A percentile compares a stretch with the other conserved stretches of the same genome.
Conservation (phyloP, 2,329 filamentous ascomycete species). For the Aspergillus sp. region DNA sequence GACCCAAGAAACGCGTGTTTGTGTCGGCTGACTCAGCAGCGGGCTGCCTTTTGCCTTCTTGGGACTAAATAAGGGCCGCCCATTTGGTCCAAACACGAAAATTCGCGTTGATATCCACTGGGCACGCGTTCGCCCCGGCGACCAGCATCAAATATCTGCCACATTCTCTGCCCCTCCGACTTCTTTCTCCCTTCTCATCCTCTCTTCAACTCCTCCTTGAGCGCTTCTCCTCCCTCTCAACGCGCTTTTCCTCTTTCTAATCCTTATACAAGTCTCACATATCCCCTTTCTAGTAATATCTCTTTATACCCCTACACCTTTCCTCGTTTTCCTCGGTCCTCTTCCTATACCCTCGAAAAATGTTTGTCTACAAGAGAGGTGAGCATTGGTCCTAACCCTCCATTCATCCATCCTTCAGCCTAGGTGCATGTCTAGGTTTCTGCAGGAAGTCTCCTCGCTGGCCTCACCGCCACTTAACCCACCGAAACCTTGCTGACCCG, state of each 20-base stretch:
- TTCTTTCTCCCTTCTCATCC: constrained; percentile 21
- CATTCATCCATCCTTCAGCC: neutral
- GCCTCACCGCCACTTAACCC: constrained; percentile 17
- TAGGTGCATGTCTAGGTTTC: neutral
- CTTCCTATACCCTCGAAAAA: constrained; percentile 33
- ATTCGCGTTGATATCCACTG: constrained; percentile 29
- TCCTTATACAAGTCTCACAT: constrained; percentile 4
- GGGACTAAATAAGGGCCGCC: constrained; percentile 18
- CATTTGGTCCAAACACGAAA: constrained; percentile 34
- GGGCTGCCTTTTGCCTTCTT: neutral
- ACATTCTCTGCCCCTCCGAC: constrained; percentile 25
- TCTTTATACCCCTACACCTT: constrained; percentile 24
- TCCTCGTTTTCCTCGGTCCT: constrained; percentile 13
- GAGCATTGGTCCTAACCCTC: constrained; percentile 24
- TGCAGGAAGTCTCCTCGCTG: neutral
- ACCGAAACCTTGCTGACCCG: constrained; percentile 18
- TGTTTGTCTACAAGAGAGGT: constrained; percentile 66
- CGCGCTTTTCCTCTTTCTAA: constrained; percentile 2
- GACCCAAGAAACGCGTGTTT: constrained; percentile 14
- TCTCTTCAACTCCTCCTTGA: constrained; percentile 16
- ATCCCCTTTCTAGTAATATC: constrained; percentile 12
- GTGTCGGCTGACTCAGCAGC: neutral
- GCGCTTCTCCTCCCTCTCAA: constrained; percentile 8
- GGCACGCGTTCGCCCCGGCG: constrained; percentile 31
- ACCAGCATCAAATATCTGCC: constrained; percentile 33